Conservation (phyloP, 805 yeast species). For the Candida palmyrensis region DNA sequence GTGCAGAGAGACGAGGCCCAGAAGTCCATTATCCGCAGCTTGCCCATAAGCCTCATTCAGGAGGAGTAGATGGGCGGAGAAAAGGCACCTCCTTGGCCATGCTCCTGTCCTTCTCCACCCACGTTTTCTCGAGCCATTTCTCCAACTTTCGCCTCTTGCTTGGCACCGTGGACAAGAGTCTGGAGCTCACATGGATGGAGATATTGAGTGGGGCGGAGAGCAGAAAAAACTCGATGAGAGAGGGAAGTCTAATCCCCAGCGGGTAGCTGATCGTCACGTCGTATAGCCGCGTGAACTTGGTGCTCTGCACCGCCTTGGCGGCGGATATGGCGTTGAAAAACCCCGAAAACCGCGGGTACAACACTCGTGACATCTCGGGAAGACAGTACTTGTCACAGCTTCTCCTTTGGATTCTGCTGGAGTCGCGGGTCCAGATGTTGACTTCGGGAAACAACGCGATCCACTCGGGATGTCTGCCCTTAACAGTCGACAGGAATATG, state of each 20-base stretch:
- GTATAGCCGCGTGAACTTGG: constrained; percentile 42
- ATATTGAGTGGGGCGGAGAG: constrained; percentile 27
- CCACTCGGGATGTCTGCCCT: constrained; percentile 50
- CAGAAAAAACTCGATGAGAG: constrained; percentile 26
- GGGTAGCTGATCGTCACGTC: constrained; percentile 51
- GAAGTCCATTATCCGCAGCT: constrained; percentile 62
- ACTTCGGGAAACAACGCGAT: constrained; percentile 82
- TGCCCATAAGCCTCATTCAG: constrained; percentile 37
- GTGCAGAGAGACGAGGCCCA: constrained; percentile 78
- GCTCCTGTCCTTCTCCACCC: constrained; percentile 61
- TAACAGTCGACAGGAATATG: constrained; percentile 30
- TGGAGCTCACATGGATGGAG: constrained; percentile 44
- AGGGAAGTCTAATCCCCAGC: constrained; percentile 23
- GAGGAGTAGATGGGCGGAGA: constrained; percentile 14
- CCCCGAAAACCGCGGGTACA: constrained; percentile 74
- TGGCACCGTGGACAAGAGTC: constrained; percentile 45
- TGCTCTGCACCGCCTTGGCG: constrained; percentile 24
- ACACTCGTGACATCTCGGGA: constrained; percentile 53
- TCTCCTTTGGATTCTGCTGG: constrained; percentile 44
- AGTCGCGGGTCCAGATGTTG: constrained; percentile 54
- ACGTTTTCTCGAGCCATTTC: constrained; percentile 69
- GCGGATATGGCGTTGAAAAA: constrained; percentile 47
- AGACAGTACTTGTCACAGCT: constrained; percentile 53
- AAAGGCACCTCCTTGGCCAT: neutral
- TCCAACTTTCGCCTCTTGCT: constrained; percentile 52